Conservation (phyloP, 441 rosid genomes). For the Lepidium campestre region DNA sequence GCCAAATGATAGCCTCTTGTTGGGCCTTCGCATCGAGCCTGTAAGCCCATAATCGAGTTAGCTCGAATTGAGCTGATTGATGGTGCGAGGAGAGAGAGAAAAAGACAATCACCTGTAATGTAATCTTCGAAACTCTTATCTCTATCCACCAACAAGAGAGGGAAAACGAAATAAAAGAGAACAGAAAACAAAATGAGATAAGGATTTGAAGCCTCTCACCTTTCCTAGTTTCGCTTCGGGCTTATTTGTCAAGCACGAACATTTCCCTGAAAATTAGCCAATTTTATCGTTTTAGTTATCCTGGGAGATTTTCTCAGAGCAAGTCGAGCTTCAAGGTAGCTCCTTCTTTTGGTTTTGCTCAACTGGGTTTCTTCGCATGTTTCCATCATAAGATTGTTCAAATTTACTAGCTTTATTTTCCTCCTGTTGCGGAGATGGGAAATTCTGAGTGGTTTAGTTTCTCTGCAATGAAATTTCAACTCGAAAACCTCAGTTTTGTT, state of each 20-base stretch:
- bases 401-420: neutral
- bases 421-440: neutral
- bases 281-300: neutral
- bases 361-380: constrained; percentile 1
- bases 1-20: neutral
- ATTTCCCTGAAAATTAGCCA: neutral
- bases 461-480: neutral
- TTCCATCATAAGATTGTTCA: neutral
- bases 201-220: constrained; percentile 25
- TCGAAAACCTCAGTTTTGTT: neutral
- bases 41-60: neutral
- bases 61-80: neutral
- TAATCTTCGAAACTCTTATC: constrained; percentile 21
- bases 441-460: neutral
- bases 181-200: constrained; percentile 17
- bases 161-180: neutral
- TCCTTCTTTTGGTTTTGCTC: neutral
- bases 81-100: neutral
- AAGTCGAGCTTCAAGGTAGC: constrained; percentile 17
- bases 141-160: constrained; percentile 15
- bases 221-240: neutral
- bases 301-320: constrained; percentile 15
- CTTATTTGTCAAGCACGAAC: neutral
- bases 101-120: neutral
- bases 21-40: neutral